Conservation (phyloP, 179 eudicot genomes). For the Heliamphora pulchella region DNA sequence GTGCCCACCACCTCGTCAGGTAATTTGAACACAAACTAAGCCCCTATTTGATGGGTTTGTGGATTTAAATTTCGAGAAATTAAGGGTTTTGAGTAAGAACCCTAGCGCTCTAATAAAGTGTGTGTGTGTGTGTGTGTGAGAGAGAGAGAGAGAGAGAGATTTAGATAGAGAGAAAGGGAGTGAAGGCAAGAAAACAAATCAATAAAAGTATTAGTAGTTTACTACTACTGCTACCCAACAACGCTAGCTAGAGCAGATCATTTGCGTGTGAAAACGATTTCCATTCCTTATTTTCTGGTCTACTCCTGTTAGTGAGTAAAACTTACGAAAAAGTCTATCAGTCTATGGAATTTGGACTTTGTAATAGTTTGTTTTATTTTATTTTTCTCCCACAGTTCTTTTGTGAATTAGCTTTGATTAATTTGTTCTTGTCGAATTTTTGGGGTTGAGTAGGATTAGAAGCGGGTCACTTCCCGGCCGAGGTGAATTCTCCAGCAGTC, state of each 20-base stretch:
- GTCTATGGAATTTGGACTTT: background rate
- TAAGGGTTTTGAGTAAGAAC: too few relatives aligned
- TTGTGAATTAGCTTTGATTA: background rate
- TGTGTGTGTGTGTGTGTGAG: background rate
- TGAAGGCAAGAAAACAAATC: background rate
- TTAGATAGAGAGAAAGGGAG: background rate
- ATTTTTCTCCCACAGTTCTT: too few relatives aligned
- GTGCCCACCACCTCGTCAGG: slow-evolving; percentile 5
- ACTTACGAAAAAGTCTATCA: slow-evolving; percentile 7
- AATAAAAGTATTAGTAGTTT: too few relatives aligned
- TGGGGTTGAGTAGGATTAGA: slow-evolving; percentile 25
- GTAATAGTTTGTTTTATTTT: background rate
- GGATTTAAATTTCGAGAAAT: background rate
- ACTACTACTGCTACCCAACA: too few relatives aligned
- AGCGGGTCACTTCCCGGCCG: slow-evolving; percentile 29
- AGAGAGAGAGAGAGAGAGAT: slow-evolving; percentile 11
- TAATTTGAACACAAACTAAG: background rate
- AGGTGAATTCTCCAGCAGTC: slow-evolving; percentile 25
- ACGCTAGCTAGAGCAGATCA: background rate
- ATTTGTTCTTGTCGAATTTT: background rate
- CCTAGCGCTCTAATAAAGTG: too few relatives aligned
- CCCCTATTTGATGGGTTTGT: background rate
- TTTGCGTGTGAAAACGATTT: background rate
- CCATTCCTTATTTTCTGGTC: background rate
- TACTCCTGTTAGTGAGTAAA: slow-evolving; percentile 21